Conservation (phyloP, 1,284 basidiomycete species). For the Ceratobasidium sp. region DNA sequence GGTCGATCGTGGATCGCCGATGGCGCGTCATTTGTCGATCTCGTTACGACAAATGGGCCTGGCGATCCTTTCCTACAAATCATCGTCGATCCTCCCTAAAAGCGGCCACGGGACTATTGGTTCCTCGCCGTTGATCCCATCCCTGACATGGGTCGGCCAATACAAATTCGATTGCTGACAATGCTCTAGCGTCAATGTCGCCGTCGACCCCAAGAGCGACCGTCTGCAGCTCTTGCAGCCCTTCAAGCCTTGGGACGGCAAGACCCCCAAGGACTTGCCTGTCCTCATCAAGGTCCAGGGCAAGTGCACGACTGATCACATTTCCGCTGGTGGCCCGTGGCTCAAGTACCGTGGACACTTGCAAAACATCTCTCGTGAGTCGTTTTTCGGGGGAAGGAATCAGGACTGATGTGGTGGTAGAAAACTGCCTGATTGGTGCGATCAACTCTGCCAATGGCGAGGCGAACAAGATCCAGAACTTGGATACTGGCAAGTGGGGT, state of each 20-base stretch:
- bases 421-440: slow-evolving; percentile 97
- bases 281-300: slow-evolving; percentile 98
- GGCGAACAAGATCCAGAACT: slow-evolving; percentile 96
- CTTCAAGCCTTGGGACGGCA: slow-evolving; percentile 92
- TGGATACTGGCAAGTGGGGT: slow-evolving; percentile 85
- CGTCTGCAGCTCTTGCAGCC: slow-evolving; percentile 94
- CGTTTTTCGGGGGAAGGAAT: not conserved
- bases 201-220: slow-evolving; percentile 87
- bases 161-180: not conserved
- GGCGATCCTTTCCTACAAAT: no score
- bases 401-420: slow-evolving; percentile 48
- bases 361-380: slow-evolving; percentile 92
- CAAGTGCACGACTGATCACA: slow-evolving; percentile 97
- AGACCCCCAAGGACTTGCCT: slow-evolving; percentile 88
- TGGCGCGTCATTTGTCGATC: no score
- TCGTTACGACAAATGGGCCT: no score
- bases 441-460: slow-evolving; percentile 95
- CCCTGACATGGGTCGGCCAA: not conserved
- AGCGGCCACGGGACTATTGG: no score
- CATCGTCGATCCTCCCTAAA: no score
- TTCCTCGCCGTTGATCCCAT: no score
- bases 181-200: slow-evolving; percentile 71
- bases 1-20: not conserved
- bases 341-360: slow-evolving; percentile 99
- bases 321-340: slow-evolving; percentile 98